Percentiles rank a stretch among this genome's conserved stretches.
phyloP scores from a whole-genome alignment of 148 eudicot species.

The Diospyros lotus region DNA sequence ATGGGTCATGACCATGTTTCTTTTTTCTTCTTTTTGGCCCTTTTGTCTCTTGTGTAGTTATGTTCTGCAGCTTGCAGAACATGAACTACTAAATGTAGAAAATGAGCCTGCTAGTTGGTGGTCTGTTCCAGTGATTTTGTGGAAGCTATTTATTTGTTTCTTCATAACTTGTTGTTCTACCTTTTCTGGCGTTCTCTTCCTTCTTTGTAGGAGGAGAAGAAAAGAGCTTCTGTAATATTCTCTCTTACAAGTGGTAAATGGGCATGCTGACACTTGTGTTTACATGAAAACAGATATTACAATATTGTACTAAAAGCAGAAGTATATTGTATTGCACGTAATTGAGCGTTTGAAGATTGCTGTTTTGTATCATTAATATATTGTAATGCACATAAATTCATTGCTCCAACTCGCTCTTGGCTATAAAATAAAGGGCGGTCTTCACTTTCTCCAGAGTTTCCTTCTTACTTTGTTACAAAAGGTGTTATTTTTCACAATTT shows the following conservation, averaged over 20 bases:
- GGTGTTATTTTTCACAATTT: too few species aligned
- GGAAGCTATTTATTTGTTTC: slow-evolving; percentile 13
- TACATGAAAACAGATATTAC: not conserved
- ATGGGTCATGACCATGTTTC: slow-evolving; percentile 25
- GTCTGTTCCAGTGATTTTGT: not conserved
- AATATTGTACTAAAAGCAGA: not conserved
- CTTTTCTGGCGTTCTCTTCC: not conserved
- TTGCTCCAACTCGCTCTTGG: too few species aligned
- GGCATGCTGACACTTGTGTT: not conserved
- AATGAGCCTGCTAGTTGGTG: slow-evolving; percentile 9
- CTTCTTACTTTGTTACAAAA: too few species aligned
- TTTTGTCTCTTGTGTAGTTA: not conserved
- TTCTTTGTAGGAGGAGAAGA: slow-evolving; percentile 10
- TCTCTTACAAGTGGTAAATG: not conserved
- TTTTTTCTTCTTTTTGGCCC: too few species aligned
- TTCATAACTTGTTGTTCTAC: not conserved
- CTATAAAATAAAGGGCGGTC: too few species aligned
- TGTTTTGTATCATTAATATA: not conserved
- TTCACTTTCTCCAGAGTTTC: too few species aligned
- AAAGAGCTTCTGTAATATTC: not conserved
- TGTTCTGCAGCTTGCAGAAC: slow-evolving; percentile 13
- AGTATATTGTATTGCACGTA: not conserved
- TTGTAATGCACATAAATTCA: not conserved
- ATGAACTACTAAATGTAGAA: slow-evolving; percentile 4
- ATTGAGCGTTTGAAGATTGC: not conserved